A percentile compares a stretch with the other conserved stretches of the same genome.
phyloP scores from a whole-genome alignment of 345 rosid genomes.

The Schrenkiella parvula region DNA sequence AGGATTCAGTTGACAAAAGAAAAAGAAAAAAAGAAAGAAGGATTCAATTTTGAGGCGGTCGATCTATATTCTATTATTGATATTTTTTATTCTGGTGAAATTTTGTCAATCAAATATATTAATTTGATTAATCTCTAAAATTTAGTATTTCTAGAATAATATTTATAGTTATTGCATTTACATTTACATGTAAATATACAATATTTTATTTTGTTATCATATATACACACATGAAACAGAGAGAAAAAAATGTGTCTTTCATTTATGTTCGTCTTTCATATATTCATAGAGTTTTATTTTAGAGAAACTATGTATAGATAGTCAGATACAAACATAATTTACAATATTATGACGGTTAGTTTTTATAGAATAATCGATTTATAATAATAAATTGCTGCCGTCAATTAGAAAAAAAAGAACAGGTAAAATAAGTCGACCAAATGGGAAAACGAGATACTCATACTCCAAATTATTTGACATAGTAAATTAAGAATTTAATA shows the following conservation, averaged over 20 bases:
- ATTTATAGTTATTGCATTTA: neutral
- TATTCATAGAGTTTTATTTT: neutral
- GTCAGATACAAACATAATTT: neutral
- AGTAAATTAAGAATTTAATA: neutral
- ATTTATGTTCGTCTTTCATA: neutral
- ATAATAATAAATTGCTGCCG: neutral
- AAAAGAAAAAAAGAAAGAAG: no score
- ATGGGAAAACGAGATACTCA: neutral
- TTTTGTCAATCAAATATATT: neutral
- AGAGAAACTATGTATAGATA: neutral
- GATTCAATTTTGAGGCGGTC: neutral
- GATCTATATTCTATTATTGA: neutral
- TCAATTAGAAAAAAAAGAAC: constrained; percentile 1
- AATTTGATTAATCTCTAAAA: neutral
- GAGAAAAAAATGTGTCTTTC: neutral
- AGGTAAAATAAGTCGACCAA: neutral
- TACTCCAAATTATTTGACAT: constrained; percentile 15
- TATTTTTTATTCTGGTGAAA: neutral
- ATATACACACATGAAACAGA: neutral
- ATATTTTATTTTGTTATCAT: neutral
- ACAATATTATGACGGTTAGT: neutral
- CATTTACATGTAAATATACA: neutral
- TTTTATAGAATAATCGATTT: neutral
- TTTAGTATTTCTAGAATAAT: neutral
- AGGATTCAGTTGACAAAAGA: neutral